Evolutionary conservation across 2,329 filamentous ascomycete species (phyloP).

Genomic region (Exutisphaerella laricina): DNA sequence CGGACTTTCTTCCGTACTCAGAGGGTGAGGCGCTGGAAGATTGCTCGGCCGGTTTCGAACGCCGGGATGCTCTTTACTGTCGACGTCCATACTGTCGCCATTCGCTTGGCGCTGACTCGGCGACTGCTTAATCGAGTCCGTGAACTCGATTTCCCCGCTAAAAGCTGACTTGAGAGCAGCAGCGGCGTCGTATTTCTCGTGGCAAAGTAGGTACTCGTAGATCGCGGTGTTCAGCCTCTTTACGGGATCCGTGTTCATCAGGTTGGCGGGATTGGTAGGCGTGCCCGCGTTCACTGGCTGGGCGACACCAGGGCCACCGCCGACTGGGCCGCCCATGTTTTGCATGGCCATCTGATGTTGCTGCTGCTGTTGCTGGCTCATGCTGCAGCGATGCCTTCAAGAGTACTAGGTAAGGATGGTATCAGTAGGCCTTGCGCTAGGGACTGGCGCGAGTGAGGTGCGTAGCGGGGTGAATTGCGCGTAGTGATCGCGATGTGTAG

Average conservation of each 20-base stretch:
- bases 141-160: conserved; percentile 35
- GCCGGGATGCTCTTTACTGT: conserved; percentile 58
- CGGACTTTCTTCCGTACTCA: conserved; percentile 62
- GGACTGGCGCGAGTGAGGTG: neutral
- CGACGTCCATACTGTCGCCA: conserved; percentile 71
- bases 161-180: conserved; percentile 58
- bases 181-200: conserved; percentile 78
- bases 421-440: too few relatives aligned
- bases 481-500: neutral
- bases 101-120: conserved; percentile 59
- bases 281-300: conserved; percentile 26
- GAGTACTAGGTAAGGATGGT: too few relatives aligned
- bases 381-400: conserved; percentile 27
- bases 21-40: conserved; percentile 68
- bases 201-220: conserved; percentile 85
- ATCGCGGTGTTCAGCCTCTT: conserved; percentile 72
- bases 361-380: conserved; percentile 55
- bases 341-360: conserved; percentile 56
- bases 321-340: conserved; percentile 53
- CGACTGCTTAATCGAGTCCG: conserved; percentile 53
- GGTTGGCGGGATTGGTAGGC: conserved; percentile 22
- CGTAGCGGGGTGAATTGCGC: neutral
- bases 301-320: too few relatives aligned
- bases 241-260: conserved; percentile 47
- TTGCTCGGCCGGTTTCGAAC: conserved; percentile 73